phyloP scores from a whole-genome alignment of 768 basidiomycete genomes.

The Mycena alexandri region DNA sequence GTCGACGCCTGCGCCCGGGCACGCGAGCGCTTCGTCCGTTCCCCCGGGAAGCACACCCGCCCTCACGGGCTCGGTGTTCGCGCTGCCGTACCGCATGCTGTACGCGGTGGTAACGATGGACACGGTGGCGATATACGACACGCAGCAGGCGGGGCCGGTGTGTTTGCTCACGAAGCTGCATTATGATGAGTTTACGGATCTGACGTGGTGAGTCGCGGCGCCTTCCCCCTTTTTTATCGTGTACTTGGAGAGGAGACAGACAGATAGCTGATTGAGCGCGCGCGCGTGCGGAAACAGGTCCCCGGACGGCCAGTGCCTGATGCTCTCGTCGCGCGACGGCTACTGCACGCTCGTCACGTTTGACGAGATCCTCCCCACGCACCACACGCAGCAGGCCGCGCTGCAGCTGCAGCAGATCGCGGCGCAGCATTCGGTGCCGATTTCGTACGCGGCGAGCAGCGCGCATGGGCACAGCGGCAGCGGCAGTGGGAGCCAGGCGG shows the following conservation, averaged over 20 bases:
- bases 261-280: neutral
- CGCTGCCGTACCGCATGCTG: slow-evolving; percentile 92
- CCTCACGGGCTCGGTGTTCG: slow-evolving; percentile 78
- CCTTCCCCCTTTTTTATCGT: slow-evolving; percentile 15
- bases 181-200: slow-evolving; percentile 97
- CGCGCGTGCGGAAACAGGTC: slow-evolving; percentile 72
- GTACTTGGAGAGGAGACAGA: slow-evolving; percentile 10
- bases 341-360: slow-evolving; percentile 97
- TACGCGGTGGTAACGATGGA: slow-evolving; percentile 98
- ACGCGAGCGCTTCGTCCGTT: slow-evolving; percentile 19
- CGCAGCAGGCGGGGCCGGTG: slow-evolving; percentile 93
- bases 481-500: slow-evolving; percentile 36
- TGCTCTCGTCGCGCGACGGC: slow-evolving; percentile 94
- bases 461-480: slow-evolving; percentile 10
- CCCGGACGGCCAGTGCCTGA: slow-evolving; percentile 92
- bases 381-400: slow-evolving; percentile 92
- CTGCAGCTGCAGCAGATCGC: slow-evolving; percentile 94
- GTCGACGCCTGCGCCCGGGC: slow-evolving; percentile 55
- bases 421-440: slow-evolving; percentile 81
- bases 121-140: slow-evolving; percentile 94
- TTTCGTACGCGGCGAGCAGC: slow-evolving; percentile 52
- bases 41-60: neutral
- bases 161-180: slow-evolving; percentile 94
- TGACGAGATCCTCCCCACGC: slow-evolving; percentile 90
- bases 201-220: slow-evolving; percentile 80